phyloP scores from a whole-genome alignment of 257 asterid genomes.

The Cruciata laevipes region DNA sequence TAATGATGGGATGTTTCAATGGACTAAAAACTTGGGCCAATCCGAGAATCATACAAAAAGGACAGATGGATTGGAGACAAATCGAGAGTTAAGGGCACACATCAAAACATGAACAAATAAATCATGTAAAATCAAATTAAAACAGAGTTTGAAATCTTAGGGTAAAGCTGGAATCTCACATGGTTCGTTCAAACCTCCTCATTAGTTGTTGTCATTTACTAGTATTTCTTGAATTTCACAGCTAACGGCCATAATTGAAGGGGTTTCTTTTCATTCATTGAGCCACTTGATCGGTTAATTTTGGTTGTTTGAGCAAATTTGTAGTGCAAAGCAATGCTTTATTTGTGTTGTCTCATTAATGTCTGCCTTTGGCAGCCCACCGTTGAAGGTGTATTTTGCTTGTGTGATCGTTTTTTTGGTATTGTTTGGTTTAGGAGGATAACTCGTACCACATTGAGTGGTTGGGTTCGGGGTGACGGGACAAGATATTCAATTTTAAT shows the following conservation, averaged over 20 bases:
- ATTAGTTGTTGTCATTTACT: background rate
- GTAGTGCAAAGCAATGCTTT: too few species aligned
- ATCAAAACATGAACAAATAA: background rate
- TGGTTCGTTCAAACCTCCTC: background rate
- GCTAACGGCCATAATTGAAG: background rate
- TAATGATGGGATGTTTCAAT: background rate
- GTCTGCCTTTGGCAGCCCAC: too few species aligned
- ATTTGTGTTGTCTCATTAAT: too few species aligned
- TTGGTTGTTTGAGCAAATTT: too few species aligned
- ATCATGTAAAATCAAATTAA: background rate
- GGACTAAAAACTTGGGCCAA: background rate
- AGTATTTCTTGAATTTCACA: background rate
- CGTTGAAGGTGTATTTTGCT: too few species aligned
- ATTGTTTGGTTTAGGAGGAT: too few species aligned
- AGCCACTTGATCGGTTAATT: background rate
- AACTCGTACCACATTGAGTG: too few species aligned
- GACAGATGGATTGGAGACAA: constrained; percentile 1
- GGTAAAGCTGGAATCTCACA: background rate
- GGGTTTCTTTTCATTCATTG: background rate
- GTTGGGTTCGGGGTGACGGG: too few species aligned
- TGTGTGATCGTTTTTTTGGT: too few species aligned
- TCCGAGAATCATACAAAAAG: background rate
- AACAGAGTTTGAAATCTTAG: background rate
- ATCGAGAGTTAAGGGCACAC: background rate
- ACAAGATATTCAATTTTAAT: too few species aligned